Conservation (phyloP, 441 rosid genomes). For the Euphorbia neoarborescens region DNA sequence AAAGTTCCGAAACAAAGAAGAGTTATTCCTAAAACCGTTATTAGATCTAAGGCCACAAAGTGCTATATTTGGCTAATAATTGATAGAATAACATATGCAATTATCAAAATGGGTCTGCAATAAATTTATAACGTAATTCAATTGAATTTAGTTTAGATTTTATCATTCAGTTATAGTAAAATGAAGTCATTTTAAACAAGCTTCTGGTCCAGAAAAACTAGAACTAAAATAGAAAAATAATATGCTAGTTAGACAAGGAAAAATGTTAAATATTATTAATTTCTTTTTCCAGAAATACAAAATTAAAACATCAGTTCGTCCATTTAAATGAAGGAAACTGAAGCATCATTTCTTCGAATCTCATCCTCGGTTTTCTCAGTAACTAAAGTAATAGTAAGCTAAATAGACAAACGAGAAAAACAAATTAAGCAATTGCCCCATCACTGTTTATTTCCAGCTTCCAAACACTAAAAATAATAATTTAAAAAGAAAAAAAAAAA, state of each 20-base stretch:
- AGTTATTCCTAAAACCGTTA: not conserved
- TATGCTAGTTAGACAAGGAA: not conserved
- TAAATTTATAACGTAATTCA: not conserved
- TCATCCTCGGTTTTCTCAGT: constrained; percentile 28
- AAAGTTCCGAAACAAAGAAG: not conserved
- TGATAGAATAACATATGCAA: not conserved
- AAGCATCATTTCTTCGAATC: not conserved
- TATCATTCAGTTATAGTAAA: not conserved
- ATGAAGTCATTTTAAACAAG: not conserved
- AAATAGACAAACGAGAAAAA: constrained; percentile 15
- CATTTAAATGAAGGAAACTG: not conserved
- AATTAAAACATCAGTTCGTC: not conserved
- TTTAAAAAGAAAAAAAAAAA: constrained; percentile 16
- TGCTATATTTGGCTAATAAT: not conserved
- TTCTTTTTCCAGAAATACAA: constrained; percentile 1
- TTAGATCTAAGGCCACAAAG: not conserved
- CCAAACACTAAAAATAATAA: constrained; percentile 10
- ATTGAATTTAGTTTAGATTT: not conserved
- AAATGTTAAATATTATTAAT: not conserved
- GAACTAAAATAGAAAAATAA: too few species aligned
- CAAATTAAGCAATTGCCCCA: constrained; percentile 20
- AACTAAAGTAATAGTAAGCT: constrained; percentile 15
- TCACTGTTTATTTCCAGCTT: constrained; percentile 17
- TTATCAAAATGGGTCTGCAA: not conserved
- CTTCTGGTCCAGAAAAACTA: not conserved